Conservation (phyloP, 2,329 filamentous ascomycete genomes). For the Sclerotinia glacialis region DNA sequence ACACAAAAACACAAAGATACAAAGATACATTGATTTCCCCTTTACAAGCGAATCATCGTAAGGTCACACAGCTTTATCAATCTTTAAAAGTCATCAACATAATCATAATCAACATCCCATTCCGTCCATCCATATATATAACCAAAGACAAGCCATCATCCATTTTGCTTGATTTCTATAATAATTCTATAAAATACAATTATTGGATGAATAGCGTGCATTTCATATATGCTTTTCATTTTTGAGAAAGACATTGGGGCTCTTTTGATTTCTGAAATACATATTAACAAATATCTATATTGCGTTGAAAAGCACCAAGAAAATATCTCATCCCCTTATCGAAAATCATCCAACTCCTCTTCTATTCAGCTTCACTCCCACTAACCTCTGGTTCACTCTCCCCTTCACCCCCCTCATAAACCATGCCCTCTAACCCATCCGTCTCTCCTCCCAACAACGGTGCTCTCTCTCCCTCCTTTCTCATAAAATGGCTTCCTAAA, state of each 20-base stretch:
- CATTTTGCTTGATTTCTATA: not conserved
- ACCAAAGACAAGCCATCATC: no score
- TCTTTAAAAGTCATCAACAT: no score
- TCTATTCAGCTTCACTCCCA: conserved; percentile 26
- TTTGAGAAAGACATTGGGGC: no score
- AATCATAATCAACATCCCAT: not conserved
- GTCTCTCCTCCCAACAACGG: conserved; percentile 50
- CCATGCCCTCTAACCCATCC: conserved; percentile 50
- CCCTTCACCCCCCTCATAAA: conserved; percentile 43
- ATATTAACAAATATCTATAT: not conserved
- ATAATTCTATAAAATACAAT: not conserved
- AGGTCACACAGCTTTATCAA: not conserved
- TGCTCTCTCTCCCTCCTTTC: conserved; percentile 47
- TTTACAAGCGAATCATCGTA: not conserved
- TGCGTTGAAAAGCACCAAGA: not conserved
- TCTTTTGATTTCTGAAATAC: no score
- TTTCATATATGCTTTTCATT: not conserved
- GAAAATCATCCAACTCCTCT: not conserved
- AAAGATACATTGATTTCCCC: not conserved
- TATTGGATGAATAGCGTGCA: not conserved
- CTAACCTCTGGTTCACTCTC: conserved; percentile 40
- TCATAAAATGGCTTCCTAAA: conserved; percentile 47
- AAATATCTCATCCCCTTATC: not conserved
- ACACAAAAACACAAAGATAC: not conserved
- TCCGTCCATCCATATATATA: not conserved